Base-by-base conservation (phyloP, 75 land plant genomes). In the Selaginella moellendorffii region DNA sequence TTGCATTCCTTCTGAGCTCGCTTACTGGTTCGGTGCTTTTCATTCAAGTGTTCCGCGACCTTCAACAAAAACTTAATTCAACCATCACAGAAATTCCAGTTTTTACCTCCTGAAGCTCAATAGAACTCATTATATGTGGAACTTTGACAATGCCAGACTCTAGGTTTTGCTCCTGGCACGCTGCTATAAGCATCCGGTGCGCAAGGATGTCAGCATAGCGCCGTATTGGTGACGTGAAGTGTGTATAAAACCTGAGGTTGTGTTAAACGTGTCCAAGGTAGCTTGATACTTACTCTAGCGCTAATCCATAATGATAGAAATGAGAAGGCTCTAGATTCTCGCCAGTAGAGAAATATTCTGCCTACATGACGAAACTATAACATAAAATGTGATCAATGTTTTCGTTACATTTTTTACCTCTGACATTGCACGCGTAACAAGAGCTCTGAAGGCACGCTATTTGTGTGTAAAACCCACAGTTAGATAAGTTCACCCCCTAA, bases 361-460 rank as follows among this genome's bases (percentile, higher is more conserved):
- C 70, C 70, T 68, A 62, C 59, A 24, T 22, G 23, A 17, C 20
- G 20, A 1, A 25, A 30, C 8, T n/a, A 63, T 26, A 18, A 2
- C 22, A 54, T 31, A 56, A 65, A 1, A 18, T 65, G 62, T 28
- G 26, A 46, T 26, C 27, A 53, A 65, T 24, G 1, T 36, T 21
- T 26, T 17, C 18, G 42, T 24, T n/a, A 36, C 14, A 36, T 36
- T 5, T 36, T 14, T 36, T 36, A 68, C 70, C 68, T 68, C 70
- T 31, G 70, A 68, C 70, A 68, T 68, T 62, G 70, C 70, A 29
- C 70, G 66, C 18, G 70, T 36, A 62, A 36, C 69, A 26, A 68
- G 24, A 28, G 69, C 69, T 64, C 30, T 62, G 28, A 68, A 65
- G 17, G 70, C 70, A 64, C 52, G 58, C 70, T 68, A 30, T 28